A percentile compares a stretch with the other conserved stretches of the same genome.
phyloP scores from a whole-genome alignment of 202 grass and related monocot genomes.

The Eragrostis tef region DNA sequence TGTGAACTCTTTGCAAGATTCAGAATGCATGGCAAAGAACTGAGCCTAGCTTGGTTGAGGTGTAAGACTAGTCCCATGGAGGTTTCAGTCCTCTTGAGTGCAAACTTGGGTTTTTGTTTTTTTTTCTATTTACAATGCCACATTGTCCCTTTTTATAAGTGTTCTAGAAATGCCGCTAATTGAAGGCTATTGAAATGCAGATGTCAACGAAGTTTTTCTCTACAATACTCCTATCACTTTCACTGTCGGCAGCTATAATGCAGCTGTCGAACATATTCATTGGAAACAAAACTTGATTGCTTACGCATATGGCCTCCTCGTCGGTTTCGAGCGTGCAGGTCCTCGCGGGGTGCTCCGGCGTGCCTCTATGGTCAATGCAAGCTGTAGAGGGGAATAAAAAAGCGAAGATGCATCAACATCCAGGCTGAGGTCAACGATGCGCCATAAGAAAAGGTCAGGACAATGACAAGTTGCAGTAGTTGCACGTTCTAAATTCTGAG shows the following conservation, averaged over 20 bases:
- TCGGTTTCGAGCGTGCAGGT: conserved; percentile 90
- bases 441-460: not conserved
- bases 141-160: not conserved
- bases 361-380: conserved; percentile 97
- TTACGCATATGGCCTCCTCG: conserved; percentile 75
- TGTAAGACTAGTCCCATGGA: not conserved
- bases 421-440: not conserved
- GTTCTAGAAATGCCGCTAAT: not conserved
- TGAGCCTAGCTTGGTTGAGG: not conserved
- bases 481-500: not conserved
- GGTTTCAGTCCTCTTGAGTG: not conserved
- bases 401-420: not conserved
- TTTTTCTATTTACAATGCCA: not conserved
- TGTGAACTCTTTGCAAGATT: not conserved
- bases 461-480: not conserved
- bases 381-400: conserved; percentile 43
- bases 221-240: not conserved
- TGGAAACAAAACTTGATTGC: not conserved
- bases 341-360: conserved; percentile 70
- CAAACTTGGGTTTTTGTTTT: not conserved
- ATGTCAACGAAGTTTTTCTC: not conserved
- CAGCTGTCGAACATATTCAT: not conserved
- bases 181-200: not conserved
- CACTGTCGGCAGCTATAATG: not conserved
- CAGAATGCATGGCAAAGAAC: not conserved